Evolutionary conservation across 768 basidiomycete species (phyloP), one percentile per base, ranked within the genome.

Genomic region (Tubosaeta sp.): DNA sequence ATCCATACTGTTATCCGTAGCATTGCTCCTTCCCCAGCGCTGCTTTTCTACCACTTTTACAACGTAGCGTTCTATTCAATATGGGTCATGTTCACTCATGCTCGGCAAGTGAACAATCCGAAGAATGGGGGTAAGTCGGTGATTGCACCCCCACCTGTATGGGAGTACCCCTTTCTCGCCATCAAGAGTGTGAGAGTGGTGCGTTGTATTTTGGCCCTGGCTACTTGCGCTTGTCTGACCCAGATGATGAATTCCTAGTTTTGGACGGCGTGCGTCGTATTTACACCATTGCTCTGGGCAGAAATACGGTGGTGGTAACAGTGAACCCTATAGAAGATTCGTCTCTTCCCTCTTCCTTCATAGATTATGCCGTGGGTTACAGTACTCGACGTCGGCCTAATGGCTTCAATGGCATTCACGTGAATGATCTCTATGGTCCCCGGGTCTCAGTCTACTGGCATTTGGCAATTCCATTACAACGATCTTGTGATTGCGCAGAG

Each of bases 21-120:
- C 12, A 80, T 95, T 53, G 76, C 81, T 1, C 86, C 90, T 6
- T 86, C 88, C n/a, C 91, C 94, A 0, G 55, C 81, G 11, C 73
- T 92, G 42, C 83, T 99, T 17, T 82, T 86, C 58, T 82, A 81
- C 63, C 97, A 98, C 74, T 99, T 99, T 74, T 99, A 95, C 77
- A 74, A 80, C 26, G 97, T 99, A 58, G 97, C 97, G 0, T 80
- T 99, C 58, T 99, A 97, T 72, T 85, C 94, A 2, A 86, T 97
- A 65, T 98, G 86, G 83, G 76, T 88, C 46, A 77, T 97, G 71
- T 94, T 97, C 70, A 86, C 84, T 9, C 82, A 76, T 50, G 77
- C 81, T 42, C 72, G 70, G 12, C 65, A 71, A 10, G 32, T 48
- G 5, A 8, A 27, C 13, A 19, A 52, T 26, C 11, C 46, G 25